Conservation (phyloP, 1,284 basidiomycete species). For the Naganishia sp. region DNA sequence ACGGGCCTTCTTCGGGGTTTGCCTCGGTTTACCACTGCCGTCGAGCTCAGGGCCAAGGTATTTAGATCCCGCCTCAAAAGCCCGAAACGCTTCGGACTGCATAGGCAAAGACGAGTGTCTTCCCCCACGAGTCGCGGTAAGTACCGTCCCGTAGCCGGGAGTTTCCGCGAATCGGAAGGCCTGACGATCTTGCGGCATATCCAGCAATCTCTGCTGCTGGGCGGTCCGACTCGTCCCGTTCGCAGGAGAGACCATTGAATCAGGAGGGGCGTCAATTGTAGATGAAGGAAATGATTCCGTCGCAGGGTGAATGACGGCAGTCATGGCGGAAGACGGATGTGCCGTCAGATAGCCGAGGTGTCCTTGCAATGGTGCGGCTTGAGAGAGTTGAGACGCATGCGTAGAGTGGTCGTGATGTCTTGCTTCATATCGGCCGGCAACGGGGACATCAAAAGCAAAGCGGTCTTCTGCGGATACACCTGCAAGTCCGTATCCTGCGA, state of each 20-base stretch:
- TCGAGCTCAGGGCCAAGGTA: too few species aligned
- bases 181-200: too few species aligned
- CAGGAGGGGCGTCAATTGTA: not conserved
- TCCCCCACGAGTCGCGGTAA: not conserved
- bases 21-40: too few species aligned
- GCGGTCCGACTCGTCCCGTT: not conserved
- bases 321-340: not conserved
- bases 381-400: not conserved
- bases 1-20: too few species aligned
- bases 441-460: not conserved
- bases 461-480: not conserved
- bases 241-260: not conserved
- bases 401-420: not conserved
- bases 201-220: not conserved
- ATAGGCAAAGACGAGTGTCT: constrained; percentile 2
- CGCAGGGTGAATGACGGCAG: not conserved
- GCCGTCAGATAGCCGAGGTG: not conserved
- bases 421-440: not conserved
- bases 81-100: constrained; percentile 16
- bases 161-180: too few species aligned
- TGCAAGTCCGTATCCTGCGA: not conserved
- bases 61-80: not conserved
- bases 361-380: not conserved
- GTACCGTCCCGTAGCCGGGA: not conserved
- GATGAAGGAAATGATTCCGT: too few species aligned